phyloP scores from a whole-genome alignment of 2,329 filamentous ascomycete genomes.

The Cercospora zeina region DNA sequence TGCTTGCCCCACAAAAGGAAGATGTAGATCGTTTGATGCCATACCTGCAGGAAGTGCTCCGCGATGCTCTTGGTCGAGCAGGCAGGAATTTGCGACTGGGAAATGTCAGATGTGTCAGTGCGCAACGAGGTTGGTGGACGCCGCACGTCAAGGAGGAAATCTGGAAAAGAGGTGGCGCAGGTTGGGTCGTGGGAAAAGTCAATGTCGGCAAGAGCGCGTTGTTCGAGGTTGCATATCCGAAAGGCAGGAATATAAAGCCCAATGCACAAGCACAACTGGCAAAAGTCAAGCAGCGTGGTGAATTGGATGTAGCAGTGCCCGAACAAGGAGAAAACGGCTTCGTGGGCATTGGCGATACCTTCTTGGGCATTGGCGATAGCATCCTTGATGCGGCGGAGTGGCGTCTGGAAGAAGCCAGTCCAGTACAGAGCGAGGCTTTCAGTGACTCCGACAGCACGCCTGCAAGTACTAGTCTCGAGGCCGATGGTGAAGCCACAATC shows the following conservation, averaged over 20 bases:
- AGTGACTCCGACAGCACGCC: neutral
- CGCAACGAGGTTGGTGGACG: conserved; percentile 88
- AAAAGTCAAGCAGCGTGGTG: conserved; percentile 17
- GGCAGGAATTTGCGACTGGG: conserved; percentile 76
- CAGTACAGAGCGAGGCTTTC: neutral
- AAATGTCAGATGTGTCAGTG: conserved; percentile 83
- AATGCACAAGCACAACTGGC: conserved; percentile 10
- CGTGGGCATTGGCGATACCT: neutral
- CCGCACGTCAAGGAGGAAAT: conserved; percentile 82
- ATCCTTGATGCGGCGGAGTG: conserved; percentile 15
- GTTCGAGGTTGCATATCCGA: conserved; percentile 83
- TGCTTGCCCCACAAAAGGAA: conserved; percentile 79
- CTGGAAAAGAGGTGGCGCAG: conserved; percentile 76
- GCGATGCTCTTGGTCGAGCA: conserved; percentile 69
- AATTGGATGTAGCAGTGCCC: neutral
- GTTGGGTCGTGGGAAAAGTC: conserved; percentile 97
- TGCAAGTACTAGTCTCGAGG: neutral
- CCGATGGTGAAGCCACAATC: neutral
- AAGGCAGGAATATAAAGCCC: conserved; percentile 51
- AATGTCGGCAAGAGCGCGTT: conserved; percentile 96
- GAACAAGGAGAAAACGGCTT: neutral
- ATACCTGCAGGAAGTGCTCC: conserved; percentile 73
- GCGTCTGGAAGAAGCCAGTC: neutral
- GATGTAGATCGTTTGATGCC: conserved; percentile 86
- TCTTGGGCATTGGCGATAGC: conserved; percentile 14